Base-by-base conservation (phyloP, 345 rosid species). In the Ceriops tagal region DNA sequence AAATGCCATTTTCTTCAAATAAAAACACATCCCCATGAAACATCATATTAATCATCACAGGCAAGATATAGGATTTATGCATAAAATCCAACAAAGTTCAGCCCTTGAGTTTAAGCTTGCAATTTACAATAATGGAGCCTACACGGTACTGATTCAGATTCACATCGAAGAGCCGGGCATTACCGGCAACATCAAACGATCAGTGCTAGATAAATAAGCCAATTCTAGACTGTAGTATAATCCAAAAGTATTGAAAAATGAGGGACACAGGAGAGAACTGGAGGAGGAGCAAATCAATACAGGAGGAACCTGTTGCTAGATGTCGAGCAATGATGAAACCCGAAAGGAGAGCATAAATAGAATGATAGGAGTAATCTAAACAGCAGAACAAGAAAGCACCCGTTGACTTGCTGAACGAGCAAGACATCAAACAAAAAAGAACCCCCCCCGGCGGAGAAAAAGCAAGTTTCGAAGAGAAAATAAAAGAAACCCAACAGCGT, bases 1-100 rank as follows among this genome's bases (percentile, higher is more conserved):
- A 67, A 55, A 55, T 21, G 30, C 56, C 61, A 75, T 18, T 53
- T 49, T 20, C 60, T 57, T 68, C 16, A 61, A 62, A 30, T 7
- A 63, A 58, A 30, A 26, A 35, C 28, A 31, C 21, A 39, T 22
- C 6, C 16, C 21, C 31, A 58, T 9, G 20, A 43, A 43, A 59
- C 26, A 35, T 34, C 27, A 68, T 39, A 56, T 62, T 22, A 64
- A 30, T 60, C 22, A 46, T 60, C 21, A 32, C 15, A 24, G 27
- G 10, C 27, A 0, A 49, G 53, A 46, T 43, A 30, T 10, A 60
- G 13, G 24, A 56, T 56, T 5, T 10, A 24, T 27, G 16, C 52
- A 43, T 27, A 28, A 26, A 58, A 5, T 68, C 47, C 6, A 27
- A n/a, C 21, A 68, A 37, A 47, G 24, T 59, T 59, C 22, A 61